Evolutionary conservation across 2,329 filamentous ascomycete species (phyloP).

Genomic region (Lecanicillium sp.): DNA sequence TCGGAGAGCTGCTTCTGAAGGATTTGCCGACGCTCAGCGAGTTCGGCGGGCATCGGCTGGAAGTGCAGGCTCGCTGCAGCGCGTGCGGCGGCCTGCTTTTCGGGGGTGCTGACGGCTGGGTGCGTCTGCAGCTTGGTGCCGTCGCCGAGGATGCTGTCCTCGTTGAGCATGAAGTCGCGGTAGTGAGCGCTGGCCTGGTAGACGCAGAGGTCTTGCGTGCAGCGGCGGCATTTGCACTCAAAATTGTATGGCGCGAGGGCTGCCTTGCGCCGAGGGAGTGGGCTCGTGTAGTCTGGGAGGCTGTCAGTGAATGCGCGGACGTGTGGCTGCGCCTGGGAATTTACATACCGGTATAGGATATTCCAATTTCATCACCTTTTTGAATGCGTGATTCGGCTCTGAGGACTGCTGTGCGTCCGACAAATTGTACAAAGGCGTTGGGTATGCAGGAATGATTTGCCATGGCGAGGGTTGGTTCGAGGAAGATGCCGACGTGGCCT

Average conservation of each 20-base stretch:
- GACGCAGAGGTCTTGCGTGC: conserved; percentile 44
- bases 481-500: conserved; percentile 47
- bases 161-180: conserved; percentile 37
- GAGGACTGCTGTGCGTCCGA: conserved; percentile 45
- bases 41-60: conserved; percentile 19
- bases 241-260: conserved; percentile 47
- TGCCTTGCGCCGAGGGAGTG: conserved; percentile 35
- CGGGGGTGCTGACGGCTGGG: conserved; percentile 20
- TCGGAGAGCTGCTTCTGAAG: conserved; percentile 21
- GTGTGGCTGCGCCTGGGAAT: background rate
- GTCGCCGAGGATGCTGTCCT: conserved; percentile 32
- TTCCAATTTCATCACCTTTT: conserved; percentile 50
- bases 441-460: conserved; percentile 58
- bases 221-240: conserved; percentile 44
- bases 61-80: conserved; percentile 24
- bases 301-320: background rate
- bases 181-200: conserved; percentile 45
- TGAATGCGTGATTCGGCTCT: conserved; percentile 44
- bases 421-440: conserved; percentile 52
- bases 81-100: conserved; percentile 19
- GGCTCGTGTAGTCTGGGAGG: conserved; percentile 40
- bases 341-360: conserved; percentile 56
- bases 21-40: conserved; percentile 21
- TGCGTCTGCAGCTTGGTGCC: conserved; percentile 25
- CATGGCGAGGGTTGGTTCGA: conserved; percentile 52